phyloP scores from a whole-genome alignment of 805 yeast species.

The Zygotorulaspora florentina region DNA sequence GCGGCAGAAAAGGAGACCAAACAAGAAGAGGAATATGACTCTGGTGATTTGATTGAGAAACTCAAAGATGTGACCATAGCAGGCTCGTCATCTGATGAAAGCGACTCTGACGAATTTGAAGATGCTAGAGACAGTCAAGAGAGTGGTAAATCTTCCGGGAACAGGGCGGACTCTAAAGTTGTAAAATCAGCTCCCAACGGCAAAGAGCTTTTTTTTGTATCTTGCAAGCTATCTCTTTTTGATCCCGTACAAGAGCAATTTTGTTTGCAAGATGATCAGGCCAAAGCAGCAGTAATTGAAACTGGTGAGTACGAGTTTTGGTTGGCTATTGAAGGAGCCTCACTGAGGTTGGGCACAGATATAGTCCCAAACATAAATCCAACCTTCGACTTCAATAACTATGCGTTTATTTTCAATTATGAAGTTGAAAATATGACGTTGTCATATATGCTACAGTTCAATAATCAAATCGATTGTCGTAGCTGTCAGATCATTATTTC shows the following conservation, averaged over 20 bases:
- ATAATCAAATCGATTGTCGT: constrained; percentile 37
- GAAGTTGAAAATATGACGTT: constrained; percentile 39
- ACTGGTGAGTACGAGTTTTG: constrained; percentile 49
- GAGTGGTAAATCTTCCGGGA: not conserved
- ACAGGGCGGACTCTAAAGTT: constrained; percentile 7
- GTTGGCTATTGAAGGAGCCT: constrained; percentile 41
- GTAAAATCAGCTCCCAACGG: constrained; percentile 16
- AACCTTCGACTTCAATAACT: constrained; percentile 50
- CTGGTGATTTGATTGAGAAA: constrained; percentile 19
- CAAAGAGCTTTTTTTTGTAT: constrained; percentile 7
- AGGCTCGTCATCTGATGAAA: constrained; percentile 9
- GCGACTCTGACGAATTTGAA: constrained; percentile 18
- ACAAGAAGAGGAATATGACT: constrained; percentile 29
- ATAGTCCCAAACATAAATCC: constrained; percentile 56
- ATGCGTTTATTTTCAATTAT: constrained; percentile 63
- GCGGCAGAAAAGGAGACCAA: constrained; percentile 27
- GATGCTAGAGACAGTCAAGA: constrained; percentile 21
- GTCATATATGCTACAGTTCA: constrained; percentile 64
- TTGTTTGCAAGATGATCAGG: constrained; percentile 37
- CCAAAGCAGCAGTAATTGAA: constrained; percentile 40
- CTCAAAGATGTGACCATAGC: constrained; percentile 33
- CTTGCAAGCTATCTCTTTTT: constrained; percentile 50
- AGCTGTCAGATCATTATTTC: constrained; percentile 52
- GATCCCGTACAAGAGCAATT: constrained; percentile 51
- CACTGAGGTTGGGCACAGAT: constrained; percentile 37